Evolutionary conservation across 2,329 filamentous ascomycete genomes (phyloP), one percentile per base, ranked within the genome.

Genomic region (Botrytis byssoidea): DNA sequence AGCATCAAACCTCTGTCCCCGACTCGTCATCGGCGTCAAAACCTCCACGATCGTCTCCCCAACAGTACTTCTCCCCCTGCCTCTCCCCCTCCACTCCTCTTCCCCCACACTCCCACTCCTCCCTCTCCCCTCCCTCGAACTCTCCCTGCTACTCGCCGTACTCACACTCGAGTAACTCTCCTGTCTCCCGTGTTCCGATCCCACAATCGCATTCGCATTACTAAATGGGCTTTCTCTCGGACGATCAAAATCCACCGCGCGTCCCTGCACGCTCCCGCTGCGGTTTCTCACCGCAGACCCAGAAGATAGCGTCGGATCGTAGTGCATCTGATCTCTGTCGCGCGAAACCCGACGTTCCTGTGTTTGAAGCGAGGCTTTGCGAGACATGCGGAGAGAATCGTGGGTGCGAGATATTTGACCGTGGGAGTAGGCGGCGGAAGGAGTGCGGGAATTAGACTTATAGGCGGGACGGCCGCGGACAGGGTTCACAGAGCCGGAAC

Each of bases 211-310:
- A 42, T 57, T 42, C 0, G 35, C 20, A 57, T 68, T 68, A 9
- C 70, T 44, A 59, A 72, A 72, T 5, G 70, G 70, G 18, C 61
- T 67, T 29, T 72, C 63, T 51, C 70, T 60, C 48, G 46, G 37
- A 5, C 20, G 35, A 68, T 72, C 70, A 40, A 68, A 72, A 59
- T 72, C 29, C 22, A 72, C 70, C 9, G 61, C 37, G 14, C 70
- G 46, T 18, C 70, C 70, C 40, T 72, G 35, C 1, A 72, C 61
- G 25, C 60, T 57, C 3, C 46, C 60, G 14, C 44, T 55, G 2
- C 65, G 16, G 22, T 42, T 42, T 55, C 48, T 55, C 48, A 55
- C 25, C 25, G 29, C 60, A 18, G 9, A 37, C 8, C 60, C 44
- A n/a, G 3, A 40, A 3, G 20, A 8, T 25, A 35, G 61, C 3